Base-by-base conservation (phyloP, 2,329 filamentous ascomycete genomes). In the Beauveria medogensis region DNA sequence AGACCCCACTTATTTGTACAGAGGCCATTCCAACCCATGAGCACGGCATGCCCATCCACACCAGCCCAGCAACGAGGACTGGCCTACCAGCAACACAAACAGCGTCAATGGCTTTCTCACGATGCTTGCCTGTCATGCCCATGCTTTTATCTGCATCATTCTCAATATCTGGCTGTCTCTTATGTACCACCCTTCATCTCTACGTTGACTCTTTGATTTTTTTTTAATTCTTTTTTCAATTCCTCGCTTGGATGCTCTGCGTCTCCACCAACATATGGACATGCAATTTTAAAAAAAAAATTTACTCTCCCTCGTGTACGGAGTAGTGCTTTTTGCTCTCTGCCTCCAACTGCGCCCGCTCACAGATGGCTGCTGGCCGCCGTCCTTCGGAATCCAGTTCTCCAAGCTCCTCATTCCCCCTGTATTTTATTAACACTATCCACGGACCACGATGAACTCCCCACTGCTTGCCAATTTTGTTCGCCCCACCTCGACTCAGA, bases 271-370 rank as follows among this genome's bases (percentile, higher is more conserved):
- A 16, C 50, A 40, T 6, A 34, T 50, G 16, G 22, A 28, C 30
- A 26, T 59, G 56, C 56, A 59, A 59, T 59, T 26, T 52, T 52
- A 59, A 59, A 58, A 46, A 30, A n/a, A 58, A 46, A 30, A n/a
- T 44, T 59, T 46, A n/a, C 55, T 20, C 24, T 22, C 9, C 50
- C 34, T 37, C 34, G 10, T 37, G 16, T 37, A 22, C n/a, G n/a
- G n/a, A n/a, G n/a, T n/a, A 37, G 12, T 37, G 14, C 12, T 14
- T 12, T 37, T 34, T 34, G 10, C 30, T 34, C 53, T 14, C 7
- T n/a, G 37, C 50, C 30, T 20, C 34, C 40, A 37, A n/a, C 30
- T 12, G 34, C 34, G 34, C 34, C 34, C 12, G 34, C 34, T 16
- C 34, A 37, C 34, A 53, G 20, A 37, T 37, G 16, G 2, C 3